Percentiles rank a stretch among this genome's conserved stretches.
These are phyloP conservation scores for Mucor indicus DNA, from an alignment of 371 early-diverging fungal genomes.

Conservation along the genomic window DNA sequence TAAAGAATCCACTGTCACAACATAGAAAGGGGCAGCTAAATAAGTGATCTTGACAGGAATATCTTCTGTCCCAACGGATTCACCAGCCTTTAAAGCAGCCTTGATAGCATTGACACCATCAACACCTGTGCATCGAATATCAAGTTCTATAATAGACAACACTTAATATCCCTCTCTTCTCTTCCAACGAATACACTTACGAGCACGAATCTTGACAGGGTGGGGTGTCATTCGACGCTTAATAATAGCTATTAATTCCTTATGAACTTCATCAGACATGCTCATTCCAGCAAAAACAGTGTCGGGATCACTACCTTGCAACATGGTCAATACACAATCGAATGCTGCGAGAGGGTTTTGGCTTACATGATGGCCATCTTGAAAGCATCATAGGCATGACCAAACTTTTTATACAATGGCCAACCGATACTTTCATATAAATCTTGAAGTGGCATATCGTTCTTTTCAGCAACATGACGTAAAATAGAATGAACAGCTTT, in stretches of 20 bases:
- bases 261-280: conserved; percentile 59
- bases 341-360: no score
- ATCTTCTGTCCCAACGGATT: conserved; percentile 79
- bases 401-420: conserved; percentile 98
- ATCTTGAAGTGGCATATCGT: conserved; percentile 76
- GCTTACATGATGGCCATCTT: conserved; percentile 90
- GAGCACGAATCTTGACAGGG: conserved; percentile 94
- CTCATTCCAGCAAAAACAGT: conserved; percentile 83
- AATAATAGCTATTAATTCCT: conserved; percentile 85
- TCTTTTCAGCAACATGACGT: conserved; percentile 93
- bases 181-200: conserved; percentile 32
- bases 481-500: conserved; percentile 88
- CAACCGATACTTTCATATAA: conserved; percentile 93
- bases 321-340: no score
- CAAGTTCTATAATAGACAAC: conserved; percentile 70
- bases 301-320: conserved; percentile 72
- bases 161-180: background rate
- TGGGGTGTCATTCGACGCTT: conserved; percentile 92
- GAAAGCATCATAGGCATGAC: conserved; percentile 97
- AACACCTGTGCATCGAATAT: conserved; percentile 94
- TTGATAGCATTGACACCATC: conserved; percentile 98
- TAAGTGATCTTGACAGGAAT: conserved; percentile 81
- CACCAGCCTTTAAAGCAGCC: conserved; percentile 88
- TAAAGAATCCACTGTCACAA: conserved; percentile 85
- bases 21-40: conserved; percentile 92